Conservation (phyloP, 495 filamentous ascomycete genomes). For the Trichodelitschia bisporula region DNA sequence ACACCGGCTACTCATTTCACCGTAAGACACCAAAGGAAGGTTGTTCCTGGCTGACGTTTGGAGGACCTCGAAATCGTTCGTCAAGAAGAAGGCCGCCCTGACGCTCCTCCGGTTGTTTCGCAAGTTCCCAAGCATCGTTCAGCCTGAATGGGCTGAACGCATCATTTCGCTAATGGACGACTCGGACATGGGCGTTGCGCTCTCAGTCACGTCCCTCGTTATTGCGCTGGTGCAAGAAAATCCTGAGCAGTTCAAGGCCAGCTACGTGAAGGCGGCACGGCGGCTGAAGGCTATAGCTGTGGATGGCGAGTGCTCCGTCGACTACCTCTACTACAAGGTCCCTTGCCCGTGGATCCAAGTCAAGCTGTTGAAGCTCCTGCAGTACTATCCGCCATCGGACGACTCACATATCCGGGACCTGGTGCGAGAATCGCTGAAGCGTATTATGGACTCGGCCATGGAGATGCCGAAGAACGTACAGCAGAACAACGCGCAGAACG, state of each 20-base stretch:
- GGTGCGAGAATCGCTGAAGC: conserved; percentile 76
- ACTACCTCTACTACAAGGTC: conserved; percentile 97
- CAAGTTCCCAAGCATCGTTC: conserved; percentile 78
- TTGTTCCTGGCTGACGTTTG: not conserved
- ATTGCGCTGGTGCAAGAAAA: conserved; percentile 92
- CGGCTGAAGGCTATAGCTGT: conserved; percentile 72
- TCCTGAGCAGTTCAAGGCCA: conserved; percentile 76
- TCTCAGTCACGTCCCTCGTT: conserved; percentile 88
- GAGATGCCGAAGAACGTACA: conserved; percentile 96
- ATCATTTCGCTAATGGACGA: conserved; percentile 99
- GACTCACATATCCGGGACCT: conserved; percentile 79
- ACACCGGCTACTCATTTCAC: conserved; percentile 82
- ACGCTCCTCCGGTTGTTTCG: conserved; percentile 90
- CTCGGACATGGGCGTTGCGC: conserved; percentile 72
- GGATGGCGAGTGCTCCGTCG: conserved; percentile 61
- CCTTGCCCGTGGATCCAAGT: conserved; percentile 98
- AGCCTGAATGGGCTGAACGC: conserved; percentile 88
- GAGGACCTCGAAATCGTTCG: conserved; percentile 88
- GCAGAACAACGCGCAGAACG: conserved; percentile 98
- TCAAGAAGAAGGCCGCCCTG: conserved; percentile 97
- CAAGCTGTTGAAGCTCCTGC: conserved; percentile 70
- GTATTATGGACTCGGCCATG: conserved; percentile 71
- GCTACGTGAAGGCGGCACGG: conserved; percentile 79
- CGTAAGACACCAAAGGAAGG: conserved; percentile 29
- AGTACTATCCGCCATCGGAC: conserved; percentile 93